Conservation (phyloP, 192 early-diverging fungal species). For the Entomortierella lignicola region DNA sequence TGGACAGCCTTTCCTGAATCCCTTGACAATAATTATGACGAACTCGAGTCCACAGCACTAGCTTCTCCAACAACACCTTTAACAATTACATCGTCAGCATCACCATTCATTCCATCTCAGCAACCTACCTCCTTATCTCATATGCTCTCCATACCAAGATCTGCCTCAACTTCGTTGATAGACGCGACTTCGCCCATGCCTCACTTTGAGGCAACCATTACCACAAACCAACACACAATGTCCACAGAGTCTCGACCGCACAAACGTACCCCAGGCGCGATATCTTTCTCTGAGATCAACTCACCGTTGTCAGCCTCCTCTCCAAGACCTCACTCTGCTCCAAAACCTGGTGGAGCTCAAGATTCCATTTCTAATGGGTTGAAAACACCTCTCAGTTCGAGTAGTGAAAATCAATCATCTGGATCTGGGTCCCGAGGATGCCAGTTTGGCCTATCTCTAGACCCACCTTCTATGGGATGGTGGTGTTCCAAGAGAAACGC, state of each 20-base stretch:
- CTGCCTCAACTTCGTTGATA: constrained; percentile 39
- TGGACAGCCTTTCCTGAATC: constrained; percentile 46
- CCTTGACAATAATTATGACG: constrained; percentile 51
- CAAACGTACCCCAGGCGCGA: constrained; percentile 12
- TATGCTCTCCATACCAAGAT: constrained; percentile 33
- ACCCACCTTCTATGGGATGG: constrained; percentile 23
- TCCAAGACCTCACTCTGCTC: background rate
- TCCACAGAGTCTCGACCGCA: constrained; percentile 16
- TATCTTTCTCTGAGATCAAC: constrained; percentile 25
- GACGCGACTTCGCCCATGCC: constrained; percentile 21
- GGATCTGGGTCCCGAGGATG: background rate
- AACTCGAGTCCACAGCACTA: constrained; percentile 18
- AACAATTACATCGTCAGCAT: background rate
- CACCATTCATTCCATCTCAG: constrained; percentile 1
- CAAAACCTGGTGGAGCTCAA: background rate
- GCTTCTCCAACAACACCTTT: constrained; percentile 9
- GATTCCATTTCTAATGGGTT: constrained; percentile 12
- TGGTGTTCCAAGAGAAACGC: constrained; percentile 26
- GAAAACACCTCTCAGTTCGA: constrained; percentile 11
- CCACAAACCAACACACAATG: background rate
- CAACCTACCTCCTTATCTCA: constrained; percentile 1
- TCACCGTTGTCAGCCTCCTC: constrained; percentile 6
- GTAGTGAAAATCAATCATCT: background rate
- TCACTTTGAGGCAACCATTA: constrained; percentile 15
- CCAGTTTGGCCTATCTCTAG: constrained; percentile 8